Conservation (phyloP, 768 basidiomycete genomes). For the Pisolithus microcarpus region DNA sequence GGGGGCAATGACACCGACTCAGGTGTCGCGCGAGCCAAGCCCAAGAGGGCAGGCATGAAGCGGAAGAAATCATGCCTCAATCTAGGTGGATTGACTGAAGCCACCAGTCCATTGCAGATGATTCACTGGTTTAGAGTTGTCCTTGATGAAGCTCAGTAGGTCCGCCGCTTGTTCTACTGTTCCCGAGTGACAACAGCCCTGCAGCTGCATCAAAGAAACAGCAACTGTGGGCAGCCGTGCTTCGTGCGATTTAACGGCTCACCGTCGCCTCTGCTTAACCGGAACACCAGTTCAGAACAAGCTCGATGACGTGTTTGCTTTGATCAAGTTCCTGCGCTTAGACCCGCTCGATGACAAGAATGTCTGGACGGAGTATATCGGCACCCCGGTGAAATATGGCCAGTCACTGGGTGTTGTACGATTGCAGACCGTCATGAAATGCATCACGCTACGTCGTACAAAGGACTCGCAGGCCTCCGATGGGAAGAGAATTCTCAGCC, state of each 20-base stretch:
- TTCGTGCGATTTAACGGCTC: conserved; percentile 89
- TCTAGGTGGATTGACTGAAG: conserved; percentile 39
- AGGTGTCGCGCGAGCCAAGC: conserved; percentile 49
- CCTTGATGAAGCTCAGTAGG: conserved; percentile 92
- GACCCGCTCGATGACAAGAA: conserved; percentile 91
- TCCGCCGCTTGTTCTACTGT: conserved; percentile 13
- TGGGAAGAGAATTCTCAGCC: conserved; percentile 76
- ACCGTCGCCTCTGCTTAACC: conserved; percentile 89
- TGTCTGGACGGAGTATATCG: conserved; percentile 89
- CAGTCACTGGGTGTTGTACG: conserved; percentile 84
- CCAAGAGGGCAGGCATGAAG: conserved; percentile 63
- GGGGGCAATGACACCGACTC: conserved; percentile 62
- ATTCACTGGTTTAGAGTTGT: conserved; percentile 96
- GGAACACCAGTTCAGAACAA: conserved; percentile 99
- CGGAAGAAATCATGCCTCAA: conserved; percentile 47
- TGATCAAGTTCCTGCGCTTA: conserved; percentile 92
- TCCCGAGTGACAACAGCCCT: conserved; percentile 1
- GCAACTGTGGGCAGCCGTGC: conserved; percentile 91
- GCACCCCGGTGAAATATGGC: conserved; percentile 87
- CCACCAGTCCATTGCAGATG: conserved; percentile 80
- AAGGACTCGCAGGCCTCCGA: conserved; percentile 81
- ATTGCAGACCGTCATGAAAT: conserved; percentile 95
- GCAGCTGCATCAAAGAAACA: conserved; percentile 93
- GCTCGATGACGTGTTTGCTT: conserved; percentile 93
- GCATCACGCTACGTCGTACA: conserved; percentile 91